Percentiles rank a stretch among this genome's conserved stretches.
These are phyloP conservation scores for Hypoxylon sp. DNA, from an alignment of 2,329 filamentous ascomycete genomes.

Conservation along the genomic window DNA sequence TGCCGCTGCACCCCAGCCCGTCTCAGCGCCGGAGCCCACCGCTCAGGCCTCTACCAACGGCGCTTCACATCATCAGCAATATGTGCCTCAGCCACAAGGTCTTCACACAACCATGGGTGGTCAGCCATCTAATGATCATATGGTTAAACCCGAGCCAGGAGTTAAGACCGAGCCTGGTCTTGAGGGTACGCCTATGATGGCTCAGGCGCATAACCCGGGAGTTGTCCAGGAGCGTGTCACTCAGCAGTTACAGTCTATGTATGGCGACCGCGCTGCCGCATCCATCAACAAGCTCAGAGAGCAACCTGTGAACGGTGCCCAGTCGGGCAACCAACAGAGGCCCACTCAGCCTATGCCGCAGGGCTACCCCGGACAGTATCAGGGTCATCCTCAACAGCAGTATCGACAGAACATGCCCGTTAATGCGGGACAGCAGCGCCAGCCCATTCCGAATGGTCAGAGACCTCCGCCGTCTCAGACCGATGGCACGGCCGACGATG, in stretches of 20 bases:
- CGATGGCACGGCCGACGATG: conserved; percentile 77
- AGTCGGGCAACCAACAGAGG: conserved; percentile 46
- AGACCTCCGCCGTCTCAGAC: conserved; percentile 69
- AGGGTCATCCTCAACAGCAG: conserved; percentile 50
- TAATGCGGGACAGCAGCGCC: conserved; percentile 48
- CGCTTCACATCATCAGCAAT: conserved; percentile 48
- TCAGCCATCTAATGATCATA: conserved; percentile 50
- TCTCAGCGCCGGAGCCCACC: conserved; percentile 38
- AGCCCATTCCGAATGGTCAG: conserved; percentile 56
- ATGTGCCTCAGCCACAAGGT: conserved; percentile 38
- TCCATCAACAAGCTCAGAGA: conserved; percentile 72
- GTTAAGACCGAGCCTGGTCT: conserved; percentile 63
- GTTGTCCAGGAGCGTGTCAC: conserved; percentile 67
- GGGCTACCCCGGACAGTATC: conserved; percentile 44
- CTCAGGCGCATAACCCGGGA: conserved; percentile 50
- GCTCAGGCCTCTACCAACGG: conserved; percentile 46
- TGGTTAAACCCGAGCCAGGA: conserved; percentile 58
- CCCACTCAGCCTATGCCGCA: conserved; percentile 43
- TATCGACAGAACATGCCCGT: conserved; percentile 42
- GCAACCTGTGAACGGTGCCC: conserved; percentile 44
- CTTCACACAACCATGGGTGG: conserved; percentile 44
- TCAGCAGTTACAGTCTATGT: conserved; percentile 68
- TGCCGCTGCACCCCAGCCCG: conserved; percentile 49
- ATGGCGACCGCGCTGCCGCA: conserved; percentile 72
- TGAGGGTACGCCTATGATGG: conserved; percentile 55